phyloP scores from a whole-genome alignment of 805 yeast genomes.

The Pichia pseudocactophila region DNA sequence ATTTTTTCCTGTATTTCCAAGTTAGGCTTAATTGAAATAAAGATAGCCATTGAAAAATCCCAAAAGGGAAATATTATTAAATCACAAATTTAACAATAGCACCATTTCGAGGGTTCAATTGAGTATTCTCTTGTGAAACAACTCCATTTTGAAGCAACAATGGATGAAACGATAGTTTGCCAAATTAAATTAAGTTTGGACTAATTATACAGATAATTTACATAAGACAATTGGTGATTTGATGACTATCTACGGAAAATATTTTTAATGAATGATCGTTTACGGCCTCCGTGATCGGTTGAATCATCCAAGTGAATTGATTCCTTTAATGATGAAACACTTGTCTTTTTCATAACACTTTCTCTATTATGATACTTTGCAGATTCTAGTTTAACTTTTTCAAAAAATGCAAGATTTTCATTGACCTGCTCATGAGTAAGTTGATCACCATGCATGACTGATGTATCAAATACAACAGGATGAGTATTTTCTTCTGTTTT shows the following conservation, averaged over 20 bases:
- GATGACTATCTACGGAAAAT: neutral
- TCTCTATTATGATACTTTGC: neutral
- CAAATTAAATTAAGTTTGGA: too few species aligned
- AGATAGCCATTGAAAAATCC: neutral
- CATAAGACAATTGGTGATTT: too few species aligned
- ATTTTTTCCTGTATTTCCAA: too few species aligned
- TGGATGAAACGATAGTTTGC: too few species aligned
- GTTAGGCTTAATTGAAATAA: too few species aligned
- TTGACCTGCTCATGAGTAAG: conserved; percentile 5
- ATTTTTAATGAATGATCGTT: neutral
- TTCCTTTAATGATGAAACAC: neutral
- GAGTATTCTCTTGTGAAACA: too few species aligned
- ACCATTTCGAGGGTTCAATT: too few species aligned
- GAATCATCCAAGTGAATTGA: neutral
- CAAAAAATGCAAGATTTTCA: neutral
- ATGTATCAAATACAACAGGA: neutral
- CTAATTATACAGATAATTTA: too few species aligned
- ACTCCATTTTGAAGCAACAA: too few species aligned
- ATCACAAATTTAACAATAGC: too few species aligned
- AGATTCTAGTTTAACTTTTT: neutral
- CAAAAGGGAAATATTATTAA: neutral
- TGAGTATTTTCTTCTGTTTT: neutral
- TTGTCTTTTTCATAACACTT: neutral
- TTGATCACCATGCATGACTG: neutral
- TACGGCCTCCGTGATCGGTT: neutral